Conservation (phyloP, 257 asterid genomes). For the Leptodermis oblonga region DNA sequence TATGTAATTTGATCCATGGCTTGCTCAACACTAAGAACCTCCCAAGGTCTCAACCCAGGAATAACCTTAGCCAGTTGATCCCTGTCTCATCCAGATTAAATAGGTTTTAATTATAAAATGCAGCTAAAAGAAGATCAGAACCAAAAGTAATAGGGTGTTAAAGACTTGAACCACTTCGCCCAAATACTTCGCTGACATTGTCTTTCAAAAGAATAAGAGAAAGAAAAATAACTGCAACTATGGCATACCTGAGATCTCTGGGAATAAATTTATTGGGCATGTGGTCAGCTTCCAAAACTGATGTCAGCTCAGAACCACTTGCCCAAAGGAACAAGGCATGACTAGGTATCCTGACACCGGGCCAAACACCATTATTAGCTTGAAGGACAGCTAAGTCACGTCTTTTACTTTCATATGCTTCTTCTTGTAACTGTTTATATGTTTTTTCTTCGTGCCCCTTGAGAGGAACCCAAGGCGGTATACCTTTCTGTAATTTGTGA, state of each 20-base stretch:
- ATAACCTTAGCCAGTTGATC: constrained; percentile 51
- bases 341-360: constrained; percentile 86
- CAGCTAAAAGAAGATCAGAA: neutral
- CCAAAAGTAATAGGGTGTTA: neutral
- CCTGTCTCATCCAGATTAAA: constrained; percentile 36
- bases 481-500: constrained; percentile 90
- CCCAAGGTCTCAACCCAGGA: constrained; percentile 98
- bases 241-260: constrained; percentile 67
- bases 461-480: constrained; percentile 98
- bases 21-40: constrained; percentile 90
- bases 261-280: constrained; percentile 95
- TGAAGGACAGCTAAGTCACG: constrained; percentile 88
- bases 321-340: constrained; percentile 98
- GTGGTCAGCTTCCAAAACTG: constrained; percentile 86
- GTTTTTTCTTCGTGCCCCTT: constrained; percentile 86
- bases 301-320: constrained; percentile 86
- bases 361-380: constrained; percentile 94
- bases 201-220: neutral
- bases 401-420: constrained; percentile 78
- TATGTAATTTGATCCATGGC: constrained; percentile 91
- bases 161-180: neutral
- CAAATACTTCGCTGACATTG: neutral
- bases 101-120: neutral
- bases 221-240: neutral
- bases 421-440: constrained; percentile 84